A percentile compares a stretch with the other conserved stretches of the same genome.
phyloP scores from a whole-genome alignment of 1,284 basidiomycete species.

The Fomitopsis pinicola region DNA sequence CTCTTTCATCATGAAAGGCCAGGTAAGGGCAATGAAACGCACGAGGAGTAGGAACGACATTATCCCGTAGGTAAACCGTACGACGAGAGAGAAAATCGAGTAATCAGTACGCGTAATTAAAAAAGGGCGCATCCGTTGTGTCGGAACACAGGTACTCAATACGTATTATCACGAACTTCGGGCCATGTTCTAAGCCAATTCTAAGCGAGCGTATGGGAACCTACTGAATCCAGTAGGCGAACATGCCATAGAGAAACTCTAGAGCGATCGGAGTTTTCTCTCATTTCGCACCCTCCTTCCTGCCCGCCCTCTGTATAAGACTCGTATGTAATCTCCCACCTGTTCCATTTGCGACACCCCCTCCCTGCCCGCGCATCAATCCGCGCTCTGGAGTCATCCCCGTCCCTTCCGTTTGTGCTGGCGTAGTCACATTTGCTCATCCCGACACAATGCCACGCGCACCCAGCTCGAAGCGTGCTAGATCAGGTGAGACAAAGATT shows the following conservation, averaged over 20 bases:
- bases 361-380: conserved; percentile 24
- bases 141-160: conserved; percentile 1
- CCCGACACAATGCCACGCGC: conserved; percentile 48
- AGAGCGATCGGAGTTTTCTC: conserved; percentile 19
- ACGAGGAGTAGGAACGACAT: neutral
- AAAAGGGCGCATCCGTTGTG: conserved; percentile 5
- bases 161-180: conserved; percentile 4
- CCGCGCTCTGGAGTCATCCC: conserved; percentile 19
- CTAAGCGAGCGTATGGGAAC: conserved; percentile 13
- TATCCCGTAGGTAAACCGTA: neutral
- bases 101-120: neutral
- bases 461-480: conserved; percentile 39
- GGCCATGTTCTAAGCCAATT: neutral
- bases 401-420: conserved; percentile 13
- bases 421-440: conserved; percentile 14
- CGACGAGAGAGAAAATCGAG: neutral
- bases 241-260: conserved; percentile 10
- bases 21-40: neutral
- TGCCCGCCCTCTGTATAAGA: conserved; percentile 19
- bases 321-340: conserved; percentile 25
- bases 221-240: conserved; percentile 12
- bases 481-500: conserved; percentile 35
- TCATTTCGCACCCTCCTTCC: conserved; percentile 18
- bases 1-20: neutral
- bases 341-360: conserved; percentile 23